Evolutionary conservation across 176 grass and related monocot species (phyloP), one percentile per base, ranked within the genome.

Genomic region (Triticum turgidum): DNA sequence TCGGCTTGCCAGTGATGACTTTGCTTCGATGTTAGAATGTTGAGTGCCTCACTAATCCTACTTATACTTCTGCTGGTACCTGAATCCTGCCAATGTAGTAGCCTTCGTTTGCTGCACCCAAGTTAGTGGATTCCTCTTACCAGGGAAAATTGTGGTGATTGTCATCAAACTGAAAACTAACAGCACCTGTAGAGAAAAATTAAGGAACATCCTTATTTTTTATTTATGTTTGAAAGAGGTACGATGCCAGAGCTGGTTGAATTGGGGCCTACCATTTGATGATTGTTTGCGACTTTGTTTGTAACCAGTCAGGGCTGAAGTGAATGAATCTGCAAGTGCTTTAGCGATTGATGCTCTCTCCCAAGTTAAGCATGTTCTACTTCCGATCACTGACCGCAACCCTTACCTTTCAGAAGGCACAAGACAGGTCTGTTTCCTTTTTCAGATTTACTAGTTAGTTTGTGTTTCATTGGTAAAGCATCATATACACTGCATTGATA

Each of bases 321-420:
- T 61, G 78, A 91, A 93, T 88, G 89, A 92, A 78, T 92, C 97
- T 75, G 89, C 83, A 89, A 88, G 64, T 71, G 51, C 84, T 78
- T 73, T 94, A 74, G 88, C 79, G 86, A 58, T 88, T 81, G 97
- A 99, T 90, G 92, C 94, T 85, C 83, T 99, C 10, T 70, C 87
- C 9, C 87, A 88, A 61, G 88, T 99, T 65, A 99, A 96, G 58
- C 97, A 99, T 85, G 80, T 99, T 49, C 90, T 99, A 58, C 94
- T 99, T 87, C 97, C 97, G 70, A 84, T 99, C 70, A 94, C 94
- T 10, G 92, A 99, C 34, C 88, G 89, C 22, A 99, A 94, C 71
- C 97, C 97, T 80, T 99, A 96, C 73, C 97, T 99, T 80, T 99
- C 97, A 66, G 97, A 99, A 71, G 97, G 97, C 87, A 99, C 97